These are phyloP conservation scores for Neobulgaria alba DNA, from an alignment of 2,329 filamentous ascomycete genomes.

Conservation along the genomic window DNA sequence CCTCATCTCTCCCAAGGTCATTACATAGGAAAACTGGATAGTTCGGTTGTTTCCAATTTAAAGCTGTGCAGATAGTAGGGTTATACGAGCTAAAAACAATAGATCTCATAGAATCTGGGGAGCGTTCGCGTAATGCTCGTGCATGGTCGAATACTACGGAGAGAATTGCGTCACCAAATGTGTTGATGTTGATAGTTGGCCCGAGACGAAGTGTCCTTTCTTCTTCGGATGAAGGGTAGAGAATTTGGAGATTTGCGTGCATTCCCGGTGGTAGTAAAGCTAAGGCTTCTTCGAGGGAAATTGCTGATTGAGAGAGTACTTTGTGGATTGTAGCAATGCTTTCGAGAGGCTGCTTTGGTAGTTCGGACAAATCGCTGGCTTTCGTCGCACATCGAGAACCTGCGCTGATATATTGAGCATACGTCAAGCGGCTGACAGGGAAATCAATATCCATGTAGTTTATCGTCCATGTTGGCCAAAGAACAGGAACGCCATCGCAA, in stretches of 20 bases:
- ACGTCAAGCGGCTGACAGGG: constrained; percentile 69
- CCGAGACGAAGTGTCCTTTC: constrained; percentile 62
- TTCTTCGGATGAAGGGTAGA: constrained; percentile 73
- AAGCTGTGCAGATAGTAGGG: constrained; percentile 76
- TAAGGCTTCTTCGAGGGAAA: constrained; percentile 73
- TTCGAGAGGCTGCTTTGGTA: constrained; percentile 40
- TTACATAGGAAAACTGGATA: constrained; percentile 96
- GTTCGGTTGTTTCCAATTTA: constrained; percentile 99
- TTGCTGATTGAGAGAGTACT: constrained; percentile 64
- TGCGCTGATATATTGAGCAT: constrained; percentile 55
- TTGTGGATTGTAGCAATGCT: constrained; percentile 60
- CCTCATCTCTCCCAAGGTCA: constrained; percentile 63
- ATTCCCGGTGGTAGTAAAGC: constrained; percentile 66
- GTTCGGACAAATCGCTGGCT: constrained; percentile 32
- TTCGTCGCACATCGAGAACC: constrained; percentile 26
- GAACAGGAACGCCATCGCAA: constrained; percentile 73
- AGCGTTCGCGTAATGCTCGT: constrained; percentile 53
- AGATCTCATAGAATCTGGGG: constrained; percentile 68
- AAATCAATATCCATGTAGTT: constrained; percentile 69
- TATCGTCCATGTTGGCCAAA: constrained; percentile 81
- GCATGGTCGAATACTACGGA: constrained; percentile 88
- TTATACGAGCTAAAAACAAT: constrained; percentile 95
- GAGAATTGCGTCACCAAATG: constrained; percentile 75
- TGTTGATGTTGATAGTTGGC: constrained; percentile 74
- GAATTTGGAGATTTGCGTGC: constrained; percentile 83